Evolutionary conservation across 441 rosid species (phyloP).

Genomic region (Dalechampia spathulata): DNA sequence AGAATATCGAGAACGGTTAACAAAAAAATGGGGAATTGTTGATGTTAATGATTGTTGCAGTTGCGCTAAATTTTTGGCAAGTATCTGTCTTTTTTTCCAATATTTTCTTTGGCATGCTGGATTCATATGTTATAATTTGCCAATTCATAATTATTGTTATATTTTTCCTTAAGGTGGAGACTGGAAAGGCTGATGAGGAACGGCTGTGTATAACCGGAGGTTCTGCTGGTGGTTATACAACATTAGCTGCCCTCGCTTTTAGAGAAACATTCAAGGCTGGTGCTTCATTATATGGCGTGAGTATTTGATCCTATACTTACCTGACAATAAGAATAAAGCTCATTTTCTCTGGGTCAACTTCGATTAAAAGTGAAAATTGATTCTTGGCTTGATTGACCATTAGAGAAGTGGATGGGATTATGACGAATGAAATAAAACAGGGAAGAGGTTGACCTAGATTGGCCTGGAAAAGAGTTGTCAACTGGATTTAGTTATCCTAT

Average conservation of each 20-base stretch:
- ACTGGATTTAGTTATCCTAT: too few species aligned
- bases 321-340: background rate
- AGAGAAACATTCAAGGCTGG: slow-evolving; percentile 82
- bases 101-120: background rate
- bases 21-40: slow-evolving; percentile 72
- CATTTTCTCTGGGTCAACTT: background rate
- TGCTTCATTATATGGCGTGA: slow-evolving; percentile 85
- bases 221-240: slow-evolving; percentile 94
- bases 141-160: slow-evolving; percentile 2
- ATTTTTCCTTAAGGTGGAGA: slow-evolving; percentile 53
- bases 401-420: too few species aligned
- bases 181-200: slow-evolving; percentile 59
- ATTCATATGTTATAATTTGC: background rate
- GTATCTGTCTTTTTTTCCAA: background rate
- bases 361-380: background rate
- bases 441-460: too few species aligned
- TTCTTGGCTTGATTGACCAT: background rate
- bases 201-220: slow-evolving; percentile 88
- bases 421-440: too few species aligned
- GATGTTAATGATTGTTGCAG: slow-evolving; percentile 94
- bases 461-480: too few species aligned
- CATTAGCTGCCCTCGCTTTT: slow-evolving; percentile 86
- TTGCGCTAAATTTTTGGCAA: slow-evolving; percentile 81
- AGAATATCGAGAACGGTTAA: slow-evolving; percentile 74
- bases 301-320: slow-evolving; percentile 19